Percentiles rank a stretch among this genome's conserved stretches.
Evolutionary conservation across 805 yeast species (phyloP).

Genomic region (Monosporozyma aquatica): DNA sequence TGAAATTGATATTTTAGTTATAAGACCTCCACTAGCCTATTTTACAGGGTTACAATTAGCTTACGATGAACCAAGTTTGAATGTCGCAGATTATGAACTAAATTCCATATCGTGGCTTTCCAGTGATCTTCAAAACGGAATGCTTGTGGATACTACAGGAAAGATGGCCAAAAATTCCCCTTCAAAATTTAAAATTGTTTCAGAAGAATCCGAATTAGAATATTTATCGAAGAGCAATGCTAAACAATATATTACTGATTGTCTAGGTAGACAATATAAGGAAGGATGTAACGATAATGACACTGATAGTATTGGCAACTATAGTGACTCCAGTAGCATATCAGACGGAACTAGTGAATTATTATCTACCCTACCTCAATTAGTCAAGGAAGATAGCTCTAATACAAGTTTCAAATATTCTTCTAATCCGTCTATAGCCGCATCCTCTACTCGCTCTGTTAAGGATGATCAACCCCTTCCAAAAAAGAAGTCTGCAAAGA

Average conservation of each 20-base stretch:
- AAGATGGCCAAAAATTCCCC: background rate
- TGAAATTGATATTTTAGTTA: constrained; percentile 23
- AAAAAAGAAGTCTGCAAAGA: constrained; percentile 7
- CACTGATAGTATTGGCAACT: background rate
- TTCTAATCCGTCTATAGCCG: background rate
- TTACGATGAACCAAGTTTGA: constrained; percentile 26
- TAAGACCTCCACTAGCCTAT: constrained; percentile 17
- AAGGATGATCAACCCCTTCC: background rate
- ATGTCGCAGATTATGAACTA: constrained; percentile 22
- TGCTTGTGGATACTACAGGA: background rate
- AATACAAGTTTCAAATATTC: background rate
- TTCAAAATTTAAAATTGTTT: constrained; percentile 9
- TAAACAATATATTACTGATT: constrained; percentile 14
- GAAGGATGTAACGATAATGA: background rate
- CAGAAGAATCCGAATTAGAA: constrained; percentile 9
- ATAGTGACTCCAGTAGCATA: background rate
- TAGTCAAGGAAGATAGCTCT: background rate
- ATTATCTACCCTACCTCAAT: background rate
- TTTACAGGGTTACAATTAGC: constrained; percentile 26
- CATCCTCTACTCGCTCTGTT: background rate
- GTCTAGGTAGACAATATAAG: constrained; percentile 14
- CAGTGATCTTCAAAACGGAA: background rate
- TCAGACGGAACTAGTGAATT: background rate
- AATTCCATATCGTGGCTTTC: constrained; percentile 18
- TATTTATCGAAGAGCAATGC: constrained; percentile 10